Conservation (phyloP, 345 rosid species). For the Eucalyptus erythrocorys region DNA sequence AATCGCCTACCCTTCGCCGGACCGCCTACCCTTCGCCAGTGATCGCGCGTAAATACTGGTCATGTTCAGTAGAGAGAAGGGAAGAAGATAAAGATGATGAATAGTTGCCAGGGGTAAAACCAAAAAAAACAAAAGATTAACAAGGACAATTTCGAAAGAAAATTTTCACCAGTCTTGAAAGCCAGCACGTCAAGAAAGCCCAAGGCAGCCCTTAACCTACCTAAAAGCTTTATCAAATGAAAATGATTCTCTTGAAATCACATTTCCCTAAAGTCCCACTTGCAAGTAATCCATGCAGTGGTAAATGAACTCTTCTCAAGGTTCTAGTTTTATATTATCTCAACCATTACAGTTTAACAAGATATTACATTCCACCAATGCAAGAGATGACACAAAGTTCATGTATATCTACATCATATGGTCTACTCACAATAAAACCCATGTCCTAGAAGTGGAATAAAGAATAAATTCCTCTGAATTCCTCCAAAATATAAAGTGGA, state of each 20-base stretch:
- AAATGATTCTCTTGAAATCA: constrained; percentile 19
- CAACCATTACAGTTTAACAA: constrained; percentile 5
- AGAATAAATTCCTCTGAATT: not conserved
- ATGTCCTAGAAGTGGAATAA: not conserved
- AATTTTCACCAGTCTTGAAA: too few species aligned
- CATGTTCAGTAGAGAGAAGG: rapidly evolving
- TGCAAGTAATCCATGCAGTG: constrained; percentile 77
- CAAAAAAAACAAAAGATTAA: rapidly evolving
- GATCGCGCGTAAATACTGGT: rapidly evolving
- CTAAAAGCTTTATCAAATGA: constrained; percentile 22
- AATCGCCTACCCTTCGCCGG: too few species aligned
- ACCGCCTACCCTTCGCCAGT: too few species aligned
- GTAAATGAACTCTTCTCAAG: constrained; percentile 45
- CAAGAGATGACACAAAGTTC: not conserved
- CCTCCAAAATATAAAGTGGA: not conserved
- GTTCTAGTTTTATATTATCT: constrained; percentile 27
- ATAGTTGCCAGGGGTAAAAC: rapidly evolving
- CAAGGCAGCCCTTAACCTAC: too few species aligned
- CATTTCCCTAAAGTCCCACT: constrained; percentile 78
- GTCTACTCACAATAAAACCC: too few species aligned
- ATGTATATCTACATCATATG: not conserved
- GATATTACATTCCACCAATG: not conserved
- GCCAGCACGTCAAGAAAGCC: rapidly evolving
- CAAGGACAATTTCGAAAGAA: rapidly evolving
- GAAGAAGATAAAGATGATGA: too few species aligned